A percentile compares a stretch with the other conserved stretches of the same genome.
Evolutionary conservation across 306 rosid genomes (phyloP).

Genomic region (Vigna unguiculata): DNA sequence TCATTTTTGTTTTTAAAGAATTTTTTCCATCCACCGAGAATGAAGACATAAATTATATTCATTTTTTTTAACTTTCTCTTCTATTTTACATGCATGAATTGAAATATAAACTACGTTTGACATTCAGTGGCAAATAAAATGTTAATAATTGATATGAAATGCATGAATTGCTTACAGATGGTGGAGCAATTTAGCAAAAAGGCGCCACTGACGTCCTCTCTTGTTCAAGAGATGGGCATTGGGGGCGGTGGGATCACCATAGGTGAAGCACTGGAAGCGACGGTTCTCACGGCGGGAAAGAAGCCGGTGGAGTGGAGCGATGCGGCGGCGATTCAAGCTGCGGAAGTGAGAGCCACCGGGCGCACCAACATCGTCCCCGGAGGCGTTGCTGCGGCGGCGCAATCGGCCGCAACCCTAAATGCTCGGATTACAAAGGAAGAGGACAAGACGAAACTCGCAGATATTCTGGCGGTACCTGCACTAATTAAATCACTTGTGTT

Average conservation of each 20-base stretch:
- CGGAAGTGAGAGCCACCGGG: slow-evolving; percentile 75
- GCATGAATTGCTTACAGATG: slow-evolving; percentile 46
- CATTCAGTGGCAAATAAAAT: too few species aligned
- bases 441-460: slow-evolving; percentile 70
- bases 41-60: too few species aligned
- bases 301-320: slow-evolving; percentile 73
- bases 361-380: slow-evolving; percentile 67
- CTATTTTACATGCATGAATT: too few species aligned
- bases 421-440: slow-evolving; percentile 55
- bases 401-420: slow-evolving; percentile 72
- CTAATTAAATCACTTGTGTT: too few species aligned
- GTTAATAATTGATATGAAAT: too few species aligned
- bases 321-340: slow-evolving; percentile 81
- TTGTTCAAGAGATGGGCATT: neutral
- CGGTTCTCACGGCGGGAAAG: slow-evolving; percentile 58
- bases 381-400: slow-evolving; percentile 75
- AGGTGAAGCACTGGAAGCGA: slow-evolving; percentile 81
- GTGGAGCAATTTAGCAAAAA: slow-evolving; percentile 52
- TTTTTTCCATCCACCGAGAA: neutral
- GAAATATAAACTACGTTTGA: too few species aligned
- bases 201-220: slow-evolving; percentile 43
- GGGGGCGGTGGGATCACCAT: slow-evolving; percentile 59
- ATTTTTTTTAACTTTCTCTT: too few species aligned
- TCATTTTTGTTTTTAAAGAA: neutral
- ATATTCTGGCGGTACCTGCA: slow-evolving; percentile 52